Conservation (phyloP, 2,329 filamentous ascomycete genomes). For the Penicillium sp. region DNA sequence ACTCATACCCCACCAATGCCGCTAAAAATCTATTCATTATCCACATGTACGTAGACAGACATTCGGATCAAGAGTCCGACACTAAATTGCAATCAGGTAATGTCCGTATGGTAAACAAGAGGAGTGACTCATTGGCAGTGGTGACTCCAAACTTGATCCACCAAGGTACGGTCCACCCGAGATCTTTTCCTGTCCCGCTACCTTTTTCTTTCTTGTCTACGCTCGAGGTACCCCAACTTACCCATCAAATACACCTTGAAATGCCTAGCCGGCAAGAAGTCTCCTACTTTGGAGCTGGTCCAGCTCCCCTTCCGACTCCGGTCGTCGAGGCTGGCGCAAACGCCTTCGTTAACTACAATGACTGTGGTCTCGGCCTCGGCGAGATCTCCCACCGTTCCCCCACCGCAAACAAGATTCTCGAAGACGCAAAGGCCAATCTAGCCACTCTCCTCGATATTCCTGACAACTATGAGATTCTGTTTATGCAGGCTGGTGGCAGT, state of each 20-base stretch:
- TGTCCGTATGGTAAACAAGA: background rate
- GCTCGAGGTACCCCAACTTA: constrained; percentile 5
- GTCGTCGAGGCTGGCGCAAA: constrained; percentile 74
- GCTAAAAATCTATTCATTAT: constrained; percentile 3
- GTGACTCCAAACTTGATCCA: constrained; percentile 19
- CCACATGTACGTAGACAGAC: constrained; percentile 1
- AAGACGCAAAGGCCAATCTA: constrained; percentile 72
- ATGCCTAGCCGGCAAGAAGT: constrained; percentile 73
- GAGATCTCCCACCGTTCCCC: constrained; percentile 88
- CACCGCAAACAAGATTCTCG: constrained; percentile 74
- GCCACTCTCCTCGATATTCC: constrained; percentile 75
- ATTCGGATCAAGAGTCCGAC: constrained; percentile 8
- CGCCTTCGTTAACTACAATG: constrained; percentile 77
- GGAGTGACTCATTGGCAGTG: background rate
- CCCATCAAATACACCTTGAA: background rate
- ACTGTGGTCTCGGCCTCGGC: constrained; percentile 78
- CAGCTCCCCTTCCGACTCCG: constrained; percentile 76
- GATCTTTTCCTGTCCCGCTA: constrained; percentile 16
- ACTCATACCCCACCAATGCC: constrained; percentile 20
- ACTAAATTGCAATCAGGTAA: background rate
- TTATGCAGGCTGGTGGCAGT: constrained; percentile 67
- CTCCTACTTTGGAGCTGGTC: constrained; percentile 86
- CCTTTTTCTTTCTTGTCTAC: constrained; percentile 4
- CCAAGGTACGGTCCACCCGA: constrained; percentile 18
- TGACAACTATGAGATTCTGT: constrained; percentile 80